Conservation (phyloP, 108 stramenopile genomes). For the Skeletonema marinoi region DNA sequence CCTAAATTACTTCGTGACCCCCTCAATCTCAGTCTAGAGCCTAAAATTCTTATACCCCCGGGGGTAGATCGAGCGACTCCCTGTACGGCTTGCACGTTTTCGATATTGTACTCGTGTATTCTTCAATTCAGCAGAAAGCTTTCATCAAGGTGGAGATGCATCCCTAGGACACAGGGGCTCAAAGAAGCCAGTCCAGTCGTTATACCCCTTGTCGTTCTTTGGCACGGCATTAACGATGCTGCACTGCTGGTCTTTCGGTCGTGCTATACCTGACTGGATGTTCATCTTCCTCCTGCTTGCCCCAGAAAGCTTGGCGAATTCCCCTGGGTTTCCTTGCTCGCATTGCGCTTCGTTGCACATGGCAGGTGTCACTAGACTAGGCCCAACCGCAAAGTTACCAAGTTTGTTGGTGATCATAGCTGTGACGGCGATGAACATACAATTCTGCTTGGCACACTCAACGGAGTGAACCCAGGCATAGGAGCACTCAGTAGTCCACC, state of each 20-base stretch:
- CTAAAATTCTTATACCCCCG: too few species aligned
- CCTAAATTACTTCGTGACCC: too few species aligned
- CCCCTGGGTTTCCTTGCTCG: background rate
- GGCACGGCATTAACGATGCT: background rate
- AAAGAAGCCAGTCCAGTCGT: background rate
- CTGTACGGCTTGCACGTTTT: too few species aligned
- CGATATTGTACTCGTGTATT: too few species aligned
- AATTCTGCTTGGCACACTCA: slow-evolving; percentile 40
- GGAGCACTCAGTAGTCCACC: background rate
- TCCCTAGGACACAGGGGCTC: background rate
- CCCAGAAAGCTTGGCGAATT: slow-evolving; percentile 6
- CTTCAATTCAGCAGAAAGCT: background rate
- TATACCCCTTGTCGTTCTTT: background rate
- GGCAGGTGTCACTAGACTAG: slow-evolving; percentile 20
- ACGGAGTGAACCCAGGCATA: slow-evolving; percentile 2
- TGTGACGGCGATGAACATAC: slow-evolving; percentile 30
- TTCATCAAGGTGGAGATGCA: background rate
- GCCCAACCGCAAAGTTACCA: slow-evolving; percentile 23
- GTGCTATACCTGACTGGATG: background rate
- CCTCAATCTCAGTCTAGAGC: too few species aligned
- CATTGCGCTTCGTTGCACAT: slow-evolving; percentile 11
- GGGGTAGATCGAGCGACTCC: too few species aligned
- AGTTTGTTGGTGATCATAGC: slow-evolving; percentile 13
- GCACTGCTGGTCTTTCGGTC: slow-evolving; percentile 14
- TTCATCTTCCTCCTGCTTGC: slow-evolving; percentile 19